Evolutionary conservation across 1,284 basidiomycete genomes (phyloP), one percentile per base, ranked within the genome.

Genomic region (Athelia psychrophila): DNA sequence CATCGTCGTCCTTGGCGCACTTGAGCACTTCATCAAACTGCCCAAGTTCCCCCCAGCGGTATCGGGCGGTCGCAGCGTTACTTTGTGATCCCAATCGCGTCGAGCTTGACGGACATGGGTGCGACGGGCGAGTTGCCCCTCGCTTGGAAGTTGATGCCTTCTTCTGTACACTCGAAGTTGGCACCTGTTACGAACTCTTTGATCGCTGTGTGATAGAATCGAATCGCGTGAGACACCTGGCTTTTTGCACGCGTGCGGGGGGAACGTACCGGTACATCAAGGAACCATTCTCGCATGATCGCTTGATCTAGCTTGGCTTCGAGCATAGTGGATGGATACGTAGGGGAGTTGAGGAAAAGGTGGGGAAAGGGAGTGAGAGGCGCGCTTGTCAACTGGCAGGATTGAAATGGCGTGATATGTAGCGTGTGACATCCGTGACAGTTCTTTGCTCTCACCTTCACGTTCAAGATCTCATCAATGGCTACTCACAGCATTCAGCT

Each of bases 71-170:
- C 97, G 68, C 96, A 98, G 60, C 96, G 88, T 73, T 91, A 99
- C 51, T 83, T 79, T 64, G 90, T 84, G 77, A 98, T 97, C 27
- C 91, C 91, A 0, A 80, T 75, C 0, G 84, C 80, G 25, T 86
- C 74, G 48, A 98, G 81, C 56, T 87, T 81, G 48, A 96, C 90
- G 8, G 92, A 76, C 35, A 98, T 96, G 54, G 98, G 88, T 1
- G 96, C 97, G 64, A 99, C 96, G 73, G 99, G 97, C 6, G 96
- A 98, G 81, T 98, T 98, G 79, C 99, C 97, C 96, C 99, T 99
- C 1, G 97, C 96, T 79, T 99, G 96, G 13, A 98, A 81, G 51
- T 84, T 84, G 27, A 99, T 89, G 36, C 93, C 96, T 64, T 97
- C 95, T 59, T 99, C 96, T 57, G 86, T 93, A 72, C 95, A 98